Base-by-base conservation (phyloP, 129 eudicot species). In the Ambrosia artemisiifolia region DNA sequence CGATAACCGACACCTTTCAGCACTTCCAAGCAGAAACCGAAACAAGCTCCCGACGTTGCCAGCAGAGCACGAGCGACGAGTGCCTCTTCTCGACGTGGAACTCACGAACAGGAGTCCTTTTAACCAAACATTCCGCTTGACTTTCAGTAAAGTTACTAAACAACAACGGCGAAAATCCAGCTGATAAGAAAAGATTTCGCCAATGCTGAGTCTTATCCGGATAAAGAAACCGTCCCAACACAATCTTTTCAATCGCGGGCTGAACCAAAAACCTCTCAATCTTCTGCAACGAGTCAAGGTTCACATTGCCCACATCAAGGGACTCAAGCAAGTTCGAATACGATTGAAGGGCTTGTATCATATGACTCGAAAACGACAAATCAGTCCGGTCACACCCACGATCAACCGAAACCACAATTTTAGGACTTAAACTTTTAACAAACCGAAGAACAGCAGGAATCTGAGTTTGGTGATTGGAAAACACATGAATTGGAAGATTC, bases 81-180 rank as follows among this genome's bases (percentile, higher is more conserved):
- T 85, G 97, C 32, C 99, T 82, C 81, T 86, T 94, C 83, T 94
- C 99, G 14, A 94, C 91, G 17, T 86, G 97, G 67, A 90, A 94
- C 34, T 93, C 99, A 17, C 88, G 86, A 40, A 83, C 88, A 6
- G 96, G 97, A 28, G 91, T 88, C 88, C 97, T 83, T 83, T 94
- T 94, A 11, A 88, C 86, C 69, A 94, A 79, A 57, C 88, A 94
- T 68, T 90, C 99, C 0, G 99, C 99, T 82, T 94, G 99, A 19
- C 93, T 78, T 53, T 94, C 99, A 1, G 97, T 83, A 65, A 90
- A 83, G 69, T 90, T 90, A 81, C 99, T 94, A 73, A 94, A 88
- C 51, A 46, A 55, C 35, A 90, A 50, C 3, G 97, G 96, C 32
- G 85, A 77, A 70, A 94, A 88, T 2, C 99, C 99, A 1, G 96